A percentile compares a stretch with the other conserved stretches of the same genome.
Evolutionary conservation across 78 protist genomes (phyloP).

Genomic region (Polysphondylium violaceum): DNA sequence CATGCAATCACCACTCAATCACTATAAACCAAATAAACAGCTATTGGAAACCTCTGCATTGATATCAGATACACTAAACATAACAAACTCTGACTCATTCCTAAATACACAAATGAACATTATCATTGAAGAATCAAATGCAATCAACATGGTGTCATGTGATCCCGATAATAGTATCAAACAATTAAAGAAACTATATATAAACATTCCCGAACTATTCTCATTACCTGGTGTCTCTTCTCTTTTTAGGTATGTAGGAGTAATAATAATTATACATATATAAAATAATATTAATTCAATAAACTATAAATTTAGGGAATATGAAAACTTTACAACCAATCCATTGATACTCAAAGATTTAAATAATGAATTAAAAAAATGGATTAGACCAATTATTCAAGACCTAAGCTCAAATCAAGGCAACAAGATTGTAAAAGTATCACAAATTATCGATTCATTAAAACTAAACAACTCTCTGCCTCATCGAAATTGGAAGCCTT

Average conservation of each 20-base stretch:
- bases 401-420: background rate
- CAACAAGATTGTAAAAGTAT: background rate
- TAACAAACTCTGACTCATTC: background rate
- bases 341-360: slow-evolving; percentile 14
- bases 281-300: no score
- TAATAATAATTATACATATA: no score
- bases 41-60: background rate
- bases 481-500: slow-evolving; percentile 19
- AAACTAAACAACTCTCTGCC: background rate
- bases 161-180: no score
- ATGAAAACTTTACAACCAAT: background rate
- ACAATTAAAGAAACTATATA: no score
- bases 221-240: no score
- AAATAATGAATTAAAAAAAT: slow-evolving; percentile 11
- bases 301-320: background rate
- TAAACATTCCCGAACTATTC: no score
- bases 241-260: no score
- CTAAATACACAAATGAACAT: background rate
- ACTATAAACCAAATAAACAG: background rate
- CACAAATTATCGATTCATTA: slow-evolving; percentile 7
- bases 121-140: background rate
- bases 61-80: background rate
- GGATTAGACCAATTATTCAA: slow-evolving; percentile 23
- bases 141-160: background rate
- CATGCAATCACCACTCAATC: background rate